phyloP scores from a whole-genome alignment of 2,329 filamentous ascomycete species.

The Aspergillus ibericus region DNA sequence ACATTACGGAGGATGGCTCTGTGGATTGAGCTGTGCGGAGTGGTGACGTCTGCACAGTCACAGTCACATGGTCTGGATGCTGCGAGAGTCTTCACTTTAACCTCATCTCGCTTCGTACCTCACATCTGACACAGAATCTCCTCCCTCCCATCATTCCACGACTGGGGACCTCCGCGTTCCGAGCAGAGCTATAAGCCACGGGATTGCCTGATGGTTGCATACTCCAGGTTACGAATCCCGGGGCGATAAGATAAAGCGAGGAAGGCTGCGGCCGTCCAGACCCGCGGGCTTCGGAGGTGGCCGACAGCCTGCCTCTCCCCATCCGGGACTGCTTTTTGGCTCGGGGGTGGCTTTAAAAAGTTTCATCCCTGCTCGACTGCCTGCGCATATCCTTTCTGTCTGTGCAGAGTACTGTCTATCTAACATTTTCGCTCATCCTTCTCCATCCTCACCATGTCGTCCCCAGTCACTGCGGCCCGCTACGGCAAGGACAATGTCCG shows the following conservation, averaged over 20 bases:
- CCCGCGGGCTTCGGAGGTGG: conserved; percentile 40
- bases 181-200: not conserved
- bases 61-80: not conserved
- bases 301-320: conserved; percentile 30
- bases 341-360: conserved; percentile 12
- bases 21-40: not conserved
- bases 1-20: not conserved
- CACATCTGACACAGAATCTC: too few species aligned
- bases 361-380: conserved; percentile 4
- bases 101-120: too few species aligned
- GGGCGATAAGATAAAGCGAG: conserved; percentile 33
- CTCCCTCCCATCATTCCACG: too few species aligned
- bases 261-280: conserved; percentile 26
- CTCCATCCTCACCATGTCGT: conserved; percentile 28
- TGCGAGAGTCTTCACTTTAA: not conserved
- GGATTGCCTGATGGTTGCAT: conserved; percentile 1
- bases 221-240: not conserved
- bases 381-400: not conserved
- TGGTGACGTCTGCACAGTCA: not conserved
- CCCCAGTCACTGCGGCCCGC: conserved; percentile 47
- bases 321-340: conserved; percentile 13
- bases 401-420: not conserved
- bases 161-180: not conserved
- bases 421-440: not conserved
- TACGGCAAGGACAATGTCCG: conserved; percentile 90